phyloP scores from a whole-genome alignment of 495 filamentous ascomycete species.

The Aspergillus mulundensis region DNA sequence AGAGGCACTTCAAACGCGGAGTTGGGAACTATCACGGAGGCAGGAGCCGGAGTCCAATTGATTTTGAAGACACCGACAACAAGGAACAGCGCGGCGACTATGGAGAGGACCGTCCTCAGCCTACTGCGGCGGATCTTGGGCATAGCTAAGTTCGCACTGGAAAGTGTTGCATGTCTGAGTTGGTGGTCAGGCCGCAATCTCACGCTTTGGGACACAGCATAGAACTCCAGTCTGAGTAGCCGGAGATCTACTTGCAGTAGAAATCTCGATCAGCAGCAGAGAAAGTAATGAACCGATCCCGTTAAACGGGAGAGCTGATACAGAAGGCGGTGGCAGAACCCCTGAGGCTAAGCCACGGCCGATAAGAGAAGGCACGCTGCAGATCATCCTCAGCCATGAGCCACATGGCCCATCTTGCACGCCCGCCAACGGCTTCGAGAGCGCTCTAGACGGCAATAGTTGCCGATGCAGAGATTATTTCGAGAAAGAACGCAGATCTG shows the following conservation, averaged over 20 bases:
- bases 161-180: background rate
- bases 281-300: background rate
- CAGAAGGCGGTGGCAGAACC: conserved; percentile 18
- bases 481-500: background rate
- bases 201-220: background rate
- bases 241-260: background rate
- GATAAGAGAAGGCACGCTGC: conserved; percentile 1
- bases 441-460: background rate
- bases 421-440: background rate
- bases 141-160: conserved; percentile 16
- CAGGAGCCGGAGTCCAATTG: conserved; percentile 37
- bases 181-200: too few relatives aligned
- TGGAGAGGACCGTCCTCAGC: conserved; percentile 30
- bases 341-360: background rate
- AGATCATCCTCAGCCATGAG: conserved; percentile 1
- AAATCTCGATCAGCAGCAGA: background rate
- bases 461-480: background rate
- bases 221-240: too few relatives aligned
- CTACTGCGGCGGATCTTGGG: conserved; percentile 29
- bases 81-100: conserved; percentile 27
- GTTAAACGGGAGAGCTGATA: background rate
- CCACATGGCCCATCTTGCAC: background rate
- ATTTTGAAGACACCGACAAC: conserved; percentile 34
- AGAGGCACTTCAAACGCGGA: conserved; percentile 38
- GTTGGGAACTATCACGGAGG: conserved; percentile 33